Conservation (phyloP, 2,329 filamentous ascomycete species). For the Rhynchosporium secalis region DNA sequence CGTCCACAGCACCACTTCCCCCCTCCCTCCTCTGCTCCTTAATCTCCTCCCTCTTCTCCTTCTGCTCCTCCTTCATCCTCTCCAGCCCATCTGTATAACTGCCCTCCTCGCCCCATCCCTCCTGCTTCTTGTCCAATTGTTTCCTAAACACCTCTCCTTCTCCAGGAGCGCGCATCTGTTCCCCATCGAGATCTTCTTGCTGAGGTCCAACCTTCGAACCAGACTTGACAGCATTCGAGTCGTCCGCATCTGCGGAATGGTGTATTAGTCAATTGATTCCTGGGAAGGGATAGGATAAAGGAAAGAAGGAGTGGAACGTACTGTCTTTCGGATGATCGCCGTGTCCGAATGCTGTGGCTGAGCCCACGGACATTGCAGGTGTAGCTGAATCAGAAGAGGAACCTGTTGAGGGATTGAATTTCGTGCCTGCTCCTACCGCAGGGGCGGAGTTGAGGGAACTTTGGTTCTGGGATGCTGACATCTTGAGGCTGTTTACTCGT, state of each 20-base stretch:
- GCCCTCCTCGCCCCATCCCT: slow-evolving; percentile 38
- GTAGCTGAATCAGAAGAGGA: slow-evolving; percentile 31
- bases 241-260: slow-evolving; percentile 26
- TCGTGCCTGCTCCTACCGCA: slow-evolving; percentile 29
- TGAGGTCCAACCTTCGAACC: slow-evolving; percentile 34
- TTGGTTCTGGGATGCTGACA: slow-evolving; percentile 38
- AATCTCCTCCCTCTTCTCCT: slow-evolving; percentile 35
- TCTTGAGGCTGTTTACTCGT: slow-evolving; percentile 14
- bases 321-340: slow-evolving; percentile 36
- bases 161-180: slow-evolving; percentile 36
- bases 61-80: slow-evolving; percentile 39
- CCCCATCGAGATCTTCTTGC: slow-evolving; percentile 39
- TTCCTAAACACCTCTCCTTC: slow-evolving; percentile 39
- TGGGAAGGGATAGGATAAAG: too few relatives aligned
- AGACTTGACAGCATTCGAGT: slow-evolving; percentile 33
- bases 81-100: slow-evolving; percentile 38
- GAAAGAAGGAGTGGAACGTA: too few relatives aligned
- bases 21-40: slow-evolving; percentile 34
- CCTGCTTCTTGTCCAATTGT: slow-evolving; percentile 39
- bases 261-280: too few relatives aligned
- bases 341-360: slow-evolving; percentile 37
- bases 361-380: slow-evolving; percentile 33
- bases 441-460: slow-evolving; percentile 31
- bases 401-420: slow-evolving; percentile 33
- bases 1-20: slow-evolving; percentile 31